A percentile compares a stretch with the other conserved stretches of the same genome.
Conservation (phyloP, 495 filamentous ascomycete genomes). For the Podospora fimiseda region DNA sequence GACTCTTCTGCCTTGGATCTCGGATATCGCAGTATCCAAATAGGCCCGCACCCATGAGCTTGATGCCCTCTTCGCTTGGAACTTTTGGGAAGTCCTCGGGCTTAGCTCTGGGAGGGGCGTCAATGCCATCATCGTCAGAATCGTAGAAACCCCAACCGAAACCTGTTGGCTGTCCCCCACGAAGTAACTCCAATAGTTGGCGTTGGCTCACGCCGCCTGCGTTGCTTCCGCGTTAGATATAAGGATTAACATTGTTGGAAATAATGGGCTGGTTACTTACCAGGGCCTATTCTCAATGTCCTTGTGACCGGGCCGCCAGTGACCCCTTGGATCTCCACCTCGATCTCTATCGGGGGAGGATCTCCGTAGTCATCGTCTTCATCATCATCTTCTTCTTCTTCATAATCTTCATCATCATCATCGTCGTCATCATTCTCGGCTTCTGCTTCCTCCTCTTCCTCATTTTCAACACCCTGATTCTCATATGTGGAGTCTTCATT, state of each 20-base stretch:
- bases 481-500: slow-evolving; percentile 47
- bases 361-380: slow-evolving; percentile 41
- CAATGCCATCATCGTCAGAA: slow-evolving; percentile 28
- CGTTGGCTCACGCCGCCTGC: background rate
- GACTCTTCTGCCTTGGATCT: slow-evolving; percentile 43
- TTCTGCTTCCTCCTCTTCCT: too few species aligned
- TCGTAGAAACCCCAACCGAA: slow-evolving; percentile 11
- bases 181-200: slow-evolving; percentile 3
- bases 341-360: slow-evolving; percentile 24
- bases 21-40: slow-evolving; percentile 62
- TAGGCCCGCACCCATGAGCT: slow-evolving; percentile 70
- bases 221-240: too few species aligned
- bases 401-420: slow-evolving; percentile 33
- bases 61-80: slow-evolving; percentile 66
- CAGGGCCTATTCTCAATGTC: background rate
- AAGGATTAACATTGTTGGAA: background rate
- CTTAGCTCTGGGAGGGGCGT: slow-evolving; percentile 26
- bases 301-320: background rate
- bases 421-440: slow-evolving; percentile 21
- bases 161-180: background rate
- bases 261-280: slow-evolving; percentile 14
- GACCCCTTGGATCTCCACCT: slow-evolving; percentile 21
- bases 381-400: slow-evolving; percentile 41
- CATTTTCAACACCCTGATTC: too few species aligned
- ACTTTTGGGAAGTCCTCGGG: slow-evolving; percentile 60